Percentiles rank a stretch among this genome's conserved stretches.
phyloP scores from a whole-genome alignment of 129 eudicot genomes.

The Pseudognaphalium luteoalbum region DNA sequence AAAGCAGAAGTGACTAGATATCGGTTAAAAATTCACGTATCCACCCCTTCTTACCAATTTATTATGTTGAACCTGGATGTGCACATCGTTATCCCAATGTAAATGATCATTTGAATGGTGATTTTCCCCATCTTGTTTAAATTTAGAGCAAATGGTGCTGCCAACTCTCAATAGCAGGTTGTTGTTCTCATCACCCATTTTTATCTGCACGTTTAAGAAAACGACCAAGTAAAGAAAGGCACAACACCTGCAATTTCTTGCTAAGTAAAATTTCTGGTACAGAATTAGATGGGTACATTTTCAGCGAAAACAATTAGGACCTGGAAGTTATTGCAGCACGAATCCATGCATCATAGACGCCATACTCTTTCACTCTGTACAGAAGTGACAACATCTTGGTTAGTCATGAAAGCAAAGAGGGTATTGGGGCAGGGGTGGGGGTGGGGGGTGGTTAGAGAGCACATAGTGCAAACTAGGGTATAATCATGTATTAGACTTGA shows the following conservation, averaged over 20 bases:
- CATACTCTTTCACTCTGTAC: slow-evolving; percentile 71
- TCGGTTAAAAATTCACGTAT: not conserved
- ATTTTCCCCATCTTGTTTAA: not conserved
- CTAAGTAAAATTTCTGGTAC: not conserved
- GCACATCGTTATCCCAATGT: not conserved
- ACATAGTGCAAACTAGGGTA: not conserved
- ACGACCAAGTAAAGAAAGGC: not conserved
- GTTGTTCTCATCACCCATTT: not conserved
- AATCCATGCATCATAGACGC: slow-evolving; percentile 70
- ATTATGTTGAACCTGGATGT: slow-evolving; percentile 2
- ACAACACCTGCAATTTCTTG: slow-evolving; percentile 2
- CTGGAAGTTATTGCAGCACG: slow-evolving; percentile 46
- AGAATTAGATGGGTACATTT: not conserved
- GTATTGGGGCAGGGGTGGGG: too few species aligned
- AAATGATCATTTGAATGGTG: slow-evolving; percentile 2
- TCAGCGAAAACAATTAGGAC: slow-evolving; percentile 21
- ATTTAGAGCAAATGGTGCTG: not conserved
- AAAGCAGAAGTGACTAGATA: slow-evolving; percentile 11
- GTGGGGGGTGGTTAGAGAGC: not conserved
- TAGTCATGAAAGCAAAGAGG: slow-evolving; percentile 1
- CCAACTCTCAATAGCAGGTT: not conserved
- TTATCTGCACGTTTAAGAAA: slow-evolving; percentile 28
- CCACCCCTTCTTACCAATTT: slow-evolving; percentile 7
- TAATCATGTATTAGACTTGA: not conserved
- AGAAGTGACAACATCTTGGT: not conserved